phyloP scores from a whole-genome alignment of 1,139 yeast species.

The Fermentozyma sake region DNA sequence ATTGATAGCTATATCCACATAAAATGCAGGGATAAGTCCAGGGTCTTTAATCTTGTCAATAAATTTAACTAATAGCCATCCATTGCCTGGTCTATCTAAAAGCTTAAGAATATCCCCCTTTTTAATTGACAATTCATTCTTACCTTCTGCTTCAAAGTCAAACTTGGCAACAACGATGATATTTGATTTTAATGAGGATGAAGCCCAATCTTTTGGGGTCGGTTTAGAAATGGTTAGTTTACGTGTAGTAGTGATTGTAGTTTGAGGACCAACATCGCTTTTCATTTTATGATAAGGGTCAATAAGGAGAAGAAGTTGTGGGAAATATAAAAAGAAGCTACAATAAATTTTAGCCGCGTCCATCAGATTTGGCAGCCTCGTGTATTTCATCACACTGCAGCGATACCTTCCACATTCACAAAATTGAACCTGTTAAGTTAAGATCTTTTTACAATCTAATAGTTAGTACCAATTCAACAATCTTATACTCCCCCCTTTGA shows the following conservation, averaged over 20 bases:
- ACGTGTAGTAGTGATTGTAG: constrained; percentile 1
- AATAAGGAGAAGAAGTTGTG: no score
- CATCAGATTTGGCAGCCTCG: no score
- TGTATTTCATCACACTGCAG: no score
- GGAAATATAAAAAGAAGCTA: no score
- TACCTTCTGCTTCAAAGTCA: constrained; percentile 30
- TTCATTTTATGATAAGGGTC: no score
- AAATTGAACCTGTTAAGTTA: no score
- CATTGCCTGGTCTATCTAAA: constrained; percentile 34
- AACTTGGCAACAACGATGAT: constrained; percentile 38
- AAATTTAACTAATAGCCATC: constrained; percentile 43
- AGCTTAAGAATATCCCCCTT: constrained; percentile 41
- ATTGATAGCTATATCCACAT: constrained; percentile 44
- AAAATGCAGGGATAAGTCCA: constrained; percentile 40
- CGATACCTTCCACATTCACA: no score
- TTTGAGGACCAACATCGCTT: no score
- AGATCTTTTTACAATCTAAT: no score
- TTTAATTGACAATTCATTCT: constrained; percentile 28
- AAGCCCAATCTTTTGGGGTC: constrained; percentile 10
- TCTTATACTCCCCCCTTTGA: no score
- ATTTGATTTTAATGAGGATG: constrained; percentile 19
- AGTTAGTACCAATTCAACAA: no score
- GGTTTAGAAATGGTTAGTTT: constrained; percentile 19
- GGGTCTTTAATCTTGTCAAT: constrained; percentile 33
- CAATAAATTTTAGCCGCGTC: no score